Evolutionary conservation across 108 stramenopile species (phyloP).

Genomic region (Cylindrotheca fusiformis): DNA sequence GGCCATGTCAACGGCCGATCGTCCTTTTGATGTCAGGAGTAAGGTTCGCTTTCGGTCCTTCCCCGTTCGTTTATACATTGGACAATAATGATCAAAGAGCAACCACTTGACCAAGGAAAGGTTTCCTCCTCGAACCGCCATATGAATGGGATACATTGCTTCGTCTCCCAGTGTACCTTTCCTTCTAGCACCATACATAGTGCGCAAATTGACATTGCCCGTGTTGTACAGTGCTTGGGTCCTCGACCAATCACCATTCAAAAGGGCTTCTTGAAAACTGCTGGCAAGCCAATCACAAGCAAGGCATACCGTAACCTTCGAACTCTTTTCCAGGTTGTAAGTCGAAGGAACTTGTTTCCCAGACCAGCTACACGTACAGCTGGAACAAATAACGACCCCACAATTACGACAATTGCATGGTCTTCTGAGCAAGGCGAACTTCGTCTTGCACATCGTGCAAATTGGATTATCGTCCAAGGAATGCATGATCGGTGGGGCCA

Average conservation of each 20-base stretch:
- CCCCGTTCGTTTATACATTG: not conserved
- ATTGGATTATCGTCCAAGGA: constrained; percentile 27
- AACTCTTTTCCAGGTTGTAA: constrained; percentile 16
- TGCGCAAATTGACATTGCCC: constrained; percentile 57
- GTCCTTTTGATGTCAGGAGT: constrained; percentile 31
- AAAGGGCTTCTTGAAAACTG: constrained; percentile 41
- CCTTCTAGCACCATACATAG: constrained; percentile 29
- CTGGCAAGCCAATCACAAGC: constrained; percentile 43
- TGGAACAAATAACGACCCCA: constrained; percentile 49
- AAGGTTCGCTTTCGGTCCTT: not conserved
- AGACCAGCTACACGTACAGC: constrained; percentile 38
- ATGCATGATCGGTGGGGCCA: constrained; percentile 49
- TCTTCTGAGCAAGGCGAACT: constrained; percentile 40
- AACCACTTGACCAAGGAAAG: constrained; percentile 48
- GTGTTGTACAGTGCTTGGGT: constrained; percentile 46
- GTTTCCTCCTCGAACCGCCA: constrained; percentile 45
- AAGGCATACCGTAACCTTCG: constrained; percentile 25
- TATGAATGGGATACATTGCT: constrained; percentile 47
- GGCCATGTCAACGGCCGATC: constrained; percentile 49
- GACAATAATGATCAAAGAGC: constrained; percentile 43
- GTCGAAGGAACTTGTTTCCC: constrained; percentile 50
- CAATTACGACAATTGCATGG: constrained; percentile 52
- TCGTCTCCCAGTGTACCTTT: constrained; percentile 9
- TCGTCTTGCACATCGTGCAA: constrained; percentile 44
- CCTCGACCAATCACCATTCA: constrained; percentile 31